These are phyloP conservation scores for Lecanosticta acicola DNA, from an alignment of 2,329 filamentous ascomycete species.

Conservation along the genomic window DNA sequence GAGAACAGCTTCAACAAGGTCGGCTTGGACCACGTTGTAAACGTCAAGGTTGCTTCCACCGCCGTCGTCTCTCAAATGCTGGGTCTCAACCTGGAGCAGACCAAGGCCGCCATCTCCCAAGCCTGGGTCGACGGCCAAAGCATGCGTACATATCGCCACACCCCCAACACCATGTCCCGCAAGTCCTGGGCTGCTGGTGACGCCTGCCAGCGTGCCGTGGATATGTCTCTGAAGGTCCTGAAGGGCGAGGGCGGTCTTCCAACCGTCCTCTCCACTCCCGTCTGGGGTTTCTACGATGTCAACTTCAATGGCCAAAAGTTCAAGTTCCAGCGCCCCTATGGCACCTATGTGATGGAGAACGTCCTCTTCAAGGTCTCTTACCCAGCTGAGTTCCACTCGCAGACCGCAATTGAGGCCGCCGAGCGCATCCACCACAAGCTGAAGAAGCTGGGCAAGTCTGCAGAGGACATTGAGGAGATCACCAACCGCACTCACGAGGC, in stretches of 20 bases:
- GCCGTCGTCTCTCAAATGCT: slow-evolving; percentile 95
- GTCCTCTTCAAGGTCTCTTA: slow-evolving; percentile 99
- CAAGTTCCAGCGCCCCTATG: slow-evolving; percentile 90
- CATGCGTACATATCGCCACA: slow-evolving; percentile 93
- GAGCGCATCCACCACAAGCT: slow-evolving; percentile 82
- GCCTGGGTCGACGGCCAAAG: slow-evolving; percentile 96
- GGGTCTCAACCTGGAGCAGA: slow-evolving; percentile 81
- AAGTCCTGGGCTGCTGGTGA: slow-evolving; percentile 99
- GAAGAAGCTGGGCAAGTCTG: slow-evolving; percentile 77
- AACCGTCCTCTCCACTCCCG: slow-evolving; percentile 84
- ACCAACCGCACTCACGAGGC: slow-evolving; percentile 97
- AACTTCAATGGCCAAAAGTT: slow-evolving; percentile 95
- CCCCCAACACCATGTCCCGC: slow-evolving; percentile 98
- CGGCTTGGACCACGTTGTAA: slow-evolving; percentile 91
- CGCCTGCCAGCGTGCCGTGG: slow-evolving; percentile 95
- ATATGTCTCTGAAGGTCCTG: slow-evolving; percentile 95
- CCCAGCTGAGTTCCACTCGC: slow-evolving; percentile 96
- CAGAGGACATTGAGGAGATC: slow-evolving; percentile 86
- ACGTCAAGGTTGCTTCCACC: slow-evolving; percentile 94
- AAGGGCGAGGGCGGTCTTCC: slow-evolving; percentile 87
- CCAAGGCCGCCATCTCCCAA: slow-evolving; percentile 90
- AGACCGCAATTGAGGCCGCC: slow-evolving; percentile 93
- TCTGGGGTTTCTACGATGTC: slow-evolving; percentile 98
- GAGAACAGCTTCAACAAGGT: slow-evolving; percentile 99
- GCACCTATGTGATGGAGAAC: slow-evolving; percentile 99